These are phyloP conservation scores for Phoma sp. DNA, from an alignment of 2,329 filamentous ascomycete species.

Conservation along the genomic window DNA sequence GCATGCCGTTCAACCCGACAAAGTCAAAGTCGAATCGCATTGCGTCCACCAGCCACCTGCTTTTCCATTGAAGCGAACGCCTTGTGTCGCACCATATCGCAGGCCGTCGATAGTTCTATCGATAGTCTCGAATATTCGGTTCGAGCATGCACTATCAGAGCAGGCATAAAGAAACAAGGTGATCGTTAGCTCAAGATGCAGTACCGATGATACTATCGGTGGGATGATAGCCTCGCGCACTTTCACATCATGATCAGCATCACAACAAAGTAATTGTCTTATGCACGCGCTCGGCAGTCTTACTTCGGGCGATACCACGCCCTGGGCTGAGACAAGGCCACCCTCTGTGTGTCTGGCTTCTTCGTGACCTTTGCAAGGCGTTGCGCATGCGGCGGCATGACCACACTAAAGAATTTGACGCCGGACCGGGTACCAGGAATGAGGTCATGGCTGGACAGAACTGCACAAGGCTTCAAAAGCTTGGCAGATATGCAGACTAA, in stretches of 20 bases:
- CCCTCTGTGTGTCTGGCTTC: not conserved
- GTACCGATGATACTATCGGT: no score
- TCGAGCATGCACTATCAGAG: no score
- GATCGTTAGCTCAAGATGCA: not conserved
- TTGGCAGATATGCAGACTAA: slow-evolving; percentile 11
- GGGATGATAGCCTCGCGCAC: no score
- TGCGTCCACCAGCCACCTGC: slow-evolving; percentile 3
- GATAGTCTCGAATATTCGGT: not conserved
- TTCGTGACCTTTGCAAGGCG: not conserved
- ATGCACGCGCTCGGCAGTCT: no score
- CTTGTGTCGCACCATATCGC: slow-evolving; percentile 7
- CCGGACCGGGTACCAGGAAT: not conserved
- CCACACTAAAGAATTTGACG: not conserved
- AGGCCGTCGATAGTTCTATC: slow-evolving; percentile 1
- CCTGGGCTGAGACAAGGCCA: not conserved
- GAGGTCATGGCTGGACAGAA: slow-evolving; percentile 2
- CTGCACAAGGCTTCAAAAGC: not conserved
- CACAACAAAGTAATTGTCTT: no score
- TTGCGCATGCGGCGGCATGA: not conserved
- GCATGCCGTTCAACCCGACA: no score
- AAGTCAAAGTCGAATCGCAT: not conserved
- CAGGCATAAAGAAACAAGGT: not conserved
- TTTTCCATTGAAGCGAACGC: not conserved
- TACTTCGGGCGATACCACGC: no score
- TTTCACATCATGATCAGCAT: no score